Percentiles rank a stretch among this genome's conserved stretches.
These are phyloP conservation scores for Vitis hybrid DNA, from an alignment of 177 flowering plant genomes.

Conservation along the genomic window DNA sequence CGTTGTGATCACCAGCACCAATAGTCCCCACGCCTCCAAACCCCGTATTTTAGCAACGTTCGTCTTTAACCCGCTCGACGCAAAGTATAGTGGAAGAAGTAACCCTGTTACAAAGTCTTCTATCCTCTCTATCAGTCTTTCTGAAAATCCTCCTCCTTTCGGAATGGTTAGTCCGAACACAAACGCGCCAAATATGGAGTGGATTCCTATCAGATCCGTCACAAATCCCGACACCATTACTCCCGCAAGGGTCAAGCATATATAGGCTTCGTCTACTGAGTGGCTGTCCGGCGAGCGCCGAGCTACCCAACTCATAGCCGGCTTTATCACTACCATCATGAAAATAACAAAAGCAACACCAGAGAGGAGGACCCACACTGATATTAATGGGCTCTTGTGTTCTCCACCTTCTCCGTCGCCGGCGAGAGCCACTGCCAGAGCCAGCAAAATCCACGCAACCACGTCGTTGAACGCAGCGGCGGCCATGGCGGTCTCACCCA, in stretches of 20 bases:
- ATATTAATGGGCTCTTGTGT: constrained; percentile 48
- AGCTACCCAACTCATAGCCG: constrained; percentile 56
- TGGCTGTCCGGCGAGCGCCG: constrained; percentile 40
- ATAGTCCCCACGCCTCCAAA: constrained; percentile 61
- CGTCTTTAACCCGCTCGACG: constrained; percentile 81
- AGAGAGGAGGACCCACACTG: constrained; percentile 64
- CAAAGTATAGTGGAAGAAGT: constrained; percentile 74
- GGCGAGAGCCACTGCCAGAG: constrained; percentile 57
- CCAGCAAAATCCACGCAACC: constrained; percentile 61
- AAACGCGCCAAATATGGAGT: constrained; percentile 82
- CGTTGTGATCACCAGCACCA: constrained; percentile 56
- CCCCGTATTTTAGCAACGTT: constrained; percentile 60
- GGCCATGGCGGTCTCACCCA: constrained; percentile 62
- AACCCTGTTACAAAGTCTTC: constrained; percentile 76
- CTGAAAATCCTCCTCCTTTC: constrained; percentile 59
- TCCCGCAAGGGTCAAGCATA: constrained; percentile 54
- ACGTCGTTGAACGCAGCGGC: constrained; percentile 69
- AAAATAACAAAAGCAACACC: constrained; percentile 58
- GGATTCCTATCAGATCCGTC: constrained; percentile 79
- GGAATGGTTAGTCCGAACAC: constrained; percentile 78
- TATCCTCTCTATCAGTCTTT: constrained; percentile 50
- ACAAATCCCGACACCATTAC: constrained; percentile 65
- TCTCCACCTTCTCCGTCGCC: constrained; percentile 35
- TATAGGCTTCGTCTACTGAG: constrained; percentile 48
- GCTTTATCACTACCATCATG: constrained; percentile 45